Percentiles rank a stretch among this genome's conserved stretches.
phyloP scores from a whole-genome alignment of 176 grass and related monocot genomes.

The Lolium perenne region DNA sequence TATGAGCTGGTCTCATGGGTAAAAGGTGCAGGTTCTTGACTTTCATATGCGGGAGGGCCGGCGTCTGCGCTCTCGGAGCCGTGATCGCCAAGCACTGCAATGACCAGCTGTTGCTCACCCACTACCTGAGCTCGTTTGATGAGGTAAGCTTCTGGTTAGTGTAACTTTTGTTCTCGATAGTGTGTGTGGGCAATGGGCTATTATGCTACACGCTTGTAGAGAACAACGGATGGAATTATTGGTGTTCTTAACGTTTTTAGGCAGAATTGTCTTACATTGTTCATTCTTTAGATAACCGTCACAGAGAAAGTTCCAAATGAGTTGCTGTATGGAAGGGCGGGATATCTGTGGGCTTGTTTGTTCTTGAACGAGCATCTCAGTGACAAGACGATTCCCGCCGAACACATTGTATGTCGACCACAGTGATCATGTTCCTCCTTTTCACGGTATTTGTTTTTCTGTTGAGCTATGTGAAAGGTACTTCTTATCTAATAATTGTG shows the following conservation, averaged over 20 bases:
- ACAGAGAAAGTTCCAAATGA: conserved; percentile 73
- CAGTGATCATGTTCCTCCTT: conserved; percentile 1
- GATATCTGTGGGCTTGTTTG: conserved; percentile 92
- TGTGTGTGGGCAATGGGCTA: neutral
- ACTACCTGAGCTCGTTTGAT: conserved; percentile 78
- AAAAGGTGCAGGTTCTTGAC: conserved; percentile 78
- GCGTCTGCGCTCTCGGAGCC: conserved; percentile 82
- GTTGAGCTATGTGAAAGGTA: conserved; percentile 20
- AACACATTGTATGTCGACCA: conserved; percentile 55
- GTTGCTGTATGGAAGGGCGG: conserved; percentile 84
- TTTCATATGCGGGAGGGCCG: conserved; percentile 84
- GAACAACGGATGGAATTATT: neutral
- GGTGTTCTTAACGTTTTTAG: too few species aligned
- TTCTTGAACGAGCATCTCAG: conserved; percentile 89
- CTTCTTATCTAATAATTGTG: conserved; percentile 33
- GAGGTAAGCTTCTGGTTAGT: conserved; percentile 45
- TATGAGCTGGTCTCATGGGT: conserved; percentile 35
- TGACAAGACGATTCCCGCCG: conserved; percentile 53
- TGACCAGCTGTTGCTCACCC: conserved; percentile 54
- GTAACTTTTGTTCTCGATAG: neutral
- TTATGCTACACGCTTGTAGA: neutral
- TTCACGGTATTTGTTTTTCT: neutral
- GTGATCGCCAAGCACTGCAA: conserved; percentile 61
- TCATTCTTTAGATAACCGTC: conserved; percentile 65
- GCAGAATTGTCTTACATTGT: neutral